Percentiles rank a stretch among this genome's conserved stretches.
Conservation (phyloP, 2,329 filamentous ascomycete species). For the Myriosclerotinia duriaeana region DNA sequence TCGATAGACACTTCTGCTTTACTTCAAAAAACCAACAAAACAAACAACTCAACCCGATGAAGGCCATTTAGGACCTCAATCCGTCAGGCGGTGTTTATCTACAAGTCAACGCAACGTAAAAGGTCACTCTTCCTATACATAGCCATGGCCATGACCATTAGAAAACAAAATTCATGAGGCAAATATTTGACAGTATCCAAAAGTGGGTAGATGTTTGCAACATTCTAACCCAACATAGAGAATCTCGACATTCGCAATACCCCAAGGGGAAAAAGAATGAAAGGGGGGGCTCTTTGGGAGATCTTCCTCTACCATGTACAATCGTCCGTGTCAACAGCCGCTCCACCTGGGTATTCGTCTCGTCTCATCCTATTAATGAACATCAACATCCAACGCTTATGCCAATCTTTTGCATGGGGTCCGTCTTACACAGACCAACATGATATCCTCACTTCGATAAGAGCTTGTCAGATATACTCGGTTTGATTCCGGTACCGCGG, state of each 20-base stretch:
- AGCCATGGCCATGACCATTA: slow-evolving; percentile 12
- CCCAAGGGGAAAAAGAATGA: neutral
- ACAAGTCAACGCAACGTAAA: neutral
- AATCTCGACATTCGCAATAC: slow-evolving; percentile 3
- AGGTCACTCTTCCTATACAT: neutral
- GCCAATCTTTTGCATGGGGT: neutral
- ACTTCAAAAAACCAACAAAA: slow-evolving; percentile 1
- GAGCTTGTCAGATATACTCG: neutral
- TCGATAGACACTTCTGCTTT: neutral
- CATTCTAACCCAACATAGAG: neutral
- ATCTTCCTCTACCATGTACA: neutral
- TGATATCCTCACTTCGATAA: slow-evolving; percentile 3
- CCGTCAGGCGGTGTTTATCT: slow-evolving; percentile 12
- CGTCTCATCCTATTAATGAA: slow-evolving; percentile 12
- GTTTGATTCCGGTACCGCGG: neutral
- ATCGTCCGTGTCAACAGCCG: slow-evolving; percentile 6
- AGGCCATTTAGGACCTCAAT: neutral
- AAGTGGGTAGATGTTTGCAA: neutral
- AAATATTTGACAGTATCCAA: neutral
- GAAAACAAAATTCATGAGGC: neutral
- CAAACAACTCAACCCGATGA: slow-evolving; percentile 3
- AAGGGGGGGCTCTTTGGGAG: neutral
- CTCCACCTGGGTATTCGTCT: neutral
- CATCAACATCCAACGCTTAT: slow-evolving; percentile 12
- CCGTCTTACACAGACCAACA: slow-evolving; percentile 16